A percentile compares a stretch with the other conserved stretches of the same genome.
Evolutionary conservation across 108 stramenopile species (phyloP).

Genomic region (Bacterosira constricta): DNA sequence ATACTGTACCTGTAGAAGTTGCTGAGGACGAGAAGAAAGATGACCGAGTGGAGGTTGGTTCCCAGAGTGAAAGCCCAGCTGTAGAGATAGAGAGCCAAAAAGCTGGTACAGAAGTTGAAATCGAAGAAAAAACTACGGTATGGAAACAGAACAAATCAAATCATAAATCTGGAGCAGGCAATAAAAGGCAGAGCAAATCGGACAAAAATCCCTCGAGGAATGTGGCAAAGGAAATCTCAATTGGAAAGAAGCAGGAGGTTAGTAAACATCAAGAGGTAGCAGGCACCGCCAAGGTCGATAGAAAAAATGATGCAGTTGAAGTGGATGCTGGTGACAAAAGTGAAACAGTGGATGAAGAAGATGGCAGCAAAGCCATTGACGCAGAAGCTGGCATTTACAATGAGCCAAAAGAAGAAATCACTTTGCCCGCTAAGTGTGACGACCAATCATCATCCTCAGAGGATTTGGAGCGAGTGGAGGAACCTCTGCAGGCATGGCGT

Average conservation of each 20-base stretch:
- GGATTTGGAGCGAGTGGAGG: background rate
- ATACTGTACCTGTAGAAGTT: too few species aligned
- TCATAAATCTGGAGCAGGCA: background rate
- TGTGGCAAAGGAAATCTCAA: background rate
- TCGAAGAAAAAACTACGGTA: background rate
- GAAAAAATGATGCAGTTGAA: background rate
- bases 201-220: background rate
- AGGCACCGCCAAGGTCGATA: too few species aligned
- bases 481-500: background rate
- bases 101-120: background rate
- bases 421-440: background rate
- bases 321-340: background rate
- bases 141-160: background rate
- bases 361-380: background rate
- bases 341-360: background rate
- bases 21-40: background rate
- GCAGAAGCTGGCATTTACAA: background rate
- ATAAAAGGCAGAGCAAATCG: background rate
- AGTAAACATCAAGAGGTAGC: too few species aligned
- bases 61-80: background rate
- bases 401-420: background rate
- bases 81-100: background rate
- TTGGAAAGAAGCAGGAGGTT: too few species aligned
- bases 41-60: background rate
- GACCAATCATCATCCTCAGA: background rate